These are phyloP conservation scores for Stephania japonica DNA, from an alignment of 164 flowering plant species.

Conservation along the genomic window DNA sequence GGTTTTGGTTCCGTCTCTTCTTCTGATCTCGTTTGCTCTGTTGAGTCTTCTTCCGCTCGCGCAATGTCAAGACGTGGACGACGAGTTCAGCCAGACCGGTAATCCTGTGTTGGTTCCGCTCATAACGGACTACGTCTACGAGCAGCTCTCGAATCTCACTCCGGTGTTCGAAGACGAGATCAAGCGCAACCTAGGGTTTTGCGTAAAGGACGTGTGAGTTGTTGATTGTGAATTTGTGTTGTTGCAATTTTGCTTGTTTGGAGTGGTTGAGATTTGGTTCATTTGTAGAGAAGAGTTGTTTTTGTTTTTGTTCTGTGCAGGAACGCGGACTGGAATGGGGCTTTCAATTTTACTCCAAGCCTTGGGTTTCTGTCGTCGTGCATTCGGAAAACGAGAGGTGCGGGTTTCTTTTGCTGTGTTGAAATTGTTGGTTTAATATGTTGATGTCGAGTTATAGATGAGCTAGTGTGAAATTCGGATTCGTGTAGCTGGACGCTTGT, in stretches of 20 bases:
- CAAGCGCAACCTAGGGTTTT: slow-evolving; percentile 36
- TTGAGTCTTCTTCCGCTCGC: slow-evolving; percentile 6
- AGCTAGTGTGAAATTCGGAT: too few relatives aligned
- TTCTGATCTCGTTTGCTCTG: not conserved
- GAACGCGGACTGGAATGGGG: slow-evolving; percentile 65
- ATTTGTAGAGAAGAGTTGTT: not conserved
- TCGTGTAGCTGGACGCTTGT: too few relatives aligned
- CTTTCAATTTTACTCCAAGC: slow-evolving; percentile 72
- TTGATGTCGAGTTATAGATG: too few relatives aligned
- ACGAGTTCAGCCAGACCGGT: not conserved
- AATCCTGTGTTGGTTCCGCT: slow-evolving; percentile 36
- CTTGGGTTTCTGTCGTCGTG: slow-evolving; percentile 43
- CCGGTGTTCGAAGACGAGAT: slow-evolving; percentile 35
- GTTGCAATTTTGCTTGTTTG: not conserved
- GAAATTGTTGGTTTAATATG: too few relatives aligned
- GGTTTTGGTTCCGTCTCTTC: slow-evolving; percentile 12
- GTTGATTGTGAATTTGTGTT: not conserved
- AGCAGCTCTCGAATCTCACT: slow-evolving; percentile 40
- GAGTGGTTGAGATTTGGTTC: not conserved
- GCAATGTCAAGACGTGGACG: slow-evolving; percentile 11
- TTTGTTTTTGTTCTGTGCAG: slow-evolving; percentile 31
- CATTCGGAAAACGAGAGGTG: slow-evolving; percentile 49
- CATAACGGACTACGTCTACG: slow-evolving; percentile 30
- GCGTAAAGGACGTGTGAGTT: slow-evolving; percentile 59
- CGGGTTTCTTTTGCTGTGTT: not conserved